Conservation (phyloP, 306 rosid genomes). For the Cicer bijugum region DNA sequence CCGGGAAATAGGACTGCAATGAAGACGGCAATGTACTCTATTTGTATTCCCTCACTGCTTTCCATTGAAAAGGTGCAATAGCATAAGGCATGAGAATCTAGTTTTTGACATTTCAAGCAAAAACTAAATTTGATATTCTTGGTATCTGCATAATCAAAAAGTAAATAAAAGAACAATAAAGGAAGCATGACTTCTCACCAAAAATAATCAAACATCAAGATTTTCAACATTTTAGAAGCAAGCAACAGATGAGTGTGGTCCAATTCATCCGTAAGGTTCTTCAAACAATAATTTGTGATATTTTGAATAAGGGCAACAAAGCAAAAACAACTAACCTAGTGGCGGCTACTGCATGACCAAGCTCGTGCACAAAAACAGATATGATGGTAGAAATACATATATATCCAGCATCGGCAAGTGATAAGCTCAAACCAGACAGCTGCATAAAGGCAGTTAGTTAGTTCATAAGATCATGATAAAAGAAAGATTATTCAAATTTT, state of each 20-base stretch:
- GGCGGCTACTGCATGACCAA: constrained; percentile 87
- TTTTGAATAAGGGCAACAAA: neutral
- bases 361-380: constrained; percentile 70
- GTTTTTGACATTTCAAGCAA: constrained; percentile 50
- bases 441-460: constrained; percentile 37
- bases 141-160: constrained; percentile 41
- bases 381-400: constrained; percentile 63
- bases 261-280: constrained; percentile 16
- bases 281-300: constrained; percentile 14
- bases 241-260: neutral
- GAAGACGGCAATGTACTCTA: constrained; percentile 85
- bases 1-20: constrained; percentile 84
- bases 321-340: constrained; percentile 62
- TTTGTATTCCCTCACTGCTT: constrained; percentile 80
- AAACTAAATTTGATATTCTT: constrained; percentile 43
- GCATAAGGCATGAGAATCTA: constrained; percentile 57
- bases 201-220: constrained; percentile 1
- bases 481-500: no score
- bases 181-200: neutral
- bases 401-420: constrained; percentile 62
- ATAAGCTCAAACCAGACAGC: constrained; percentile 50
- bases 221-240: neutral
- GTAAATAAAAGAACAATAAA: constrained; percentile 42
- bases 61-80: constrained; percentile 54
- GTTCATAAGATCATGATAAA: neutral